phyloP scores from a whole-genome alignment of 2,329 filamentous ascomycete species.

The Mycosphaerella sp. region DNA sequence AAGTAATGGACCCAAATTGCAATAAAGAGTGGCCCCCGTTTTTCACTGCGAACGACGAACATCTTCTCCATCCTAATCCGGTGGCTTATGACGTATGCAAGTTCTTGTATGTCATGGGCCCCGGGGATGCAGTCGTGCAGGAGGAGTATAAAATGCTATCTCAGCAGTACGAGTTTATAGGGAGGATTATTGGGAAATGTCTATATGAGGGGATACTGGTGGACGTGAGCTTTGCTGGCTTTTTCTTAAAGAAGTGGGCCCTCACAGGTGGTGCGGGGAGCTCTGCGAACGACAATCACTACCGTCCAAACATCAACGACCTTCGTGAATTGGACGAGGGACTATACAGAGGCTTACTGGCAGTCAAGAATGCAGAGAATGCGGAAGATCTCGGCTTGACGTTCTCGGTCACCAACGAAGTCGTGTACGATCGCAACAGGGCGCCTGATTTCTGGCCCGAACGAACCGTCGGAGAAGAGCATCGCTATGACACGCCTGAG shows the following conservation, averaged over 20 bases:
- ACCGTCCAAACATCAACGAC: slow-evolving; percentile 91
- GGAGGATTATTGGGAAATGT: slow-evolving; percentile 90
- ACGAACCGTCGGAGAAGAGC: too few species aligned
- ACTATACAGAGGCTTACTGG: slow-evolving; percentile 75
- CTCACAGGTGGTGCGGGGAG: slow-evolving; percentile 60
- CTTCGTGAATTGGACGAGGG: slow-evolving; percentile 84
- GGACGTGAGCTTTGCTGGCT: slow-evolving; percentile 86
- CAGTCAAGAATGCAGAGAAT: slow-evolving; percentile 83
- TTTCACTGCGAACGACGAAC: slow-evolving; percentile 79
- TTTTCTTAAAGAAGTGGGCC: slow-evolving; percentile 95
- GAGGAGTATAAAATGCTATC: slow-evolving; percentile 44
- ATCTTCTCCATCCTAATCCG: slow-evolving; percentile 84
- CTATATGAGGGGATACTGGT: slow-evolving; percentile 95
- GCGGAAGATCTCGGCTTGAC: slow-evolving; percentile 72
- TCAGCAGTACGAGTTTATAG: slow-evolving; percentile 80
- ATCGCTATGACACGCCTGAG: too few species aligned
- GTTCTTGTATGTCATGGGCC: too few species aligned
- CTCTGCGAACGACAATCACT: slow-evolving; percentile 62
- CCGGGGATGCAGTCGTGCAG: neutral
- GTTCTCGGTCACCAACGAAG: slow-evolving; percentile 73
- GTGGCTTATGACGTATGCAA: slow-evolving; percentile 39
- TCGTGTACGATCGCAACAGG: slow-evolving; percentile 36
- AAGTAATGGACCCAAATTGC: slow-evolving; percentile 46
- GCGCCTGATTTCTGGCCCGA: neutral
- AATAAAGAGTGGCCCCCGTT: slow-evolving; percentile 38